Conservation (phyloP, 371 early-diverging fungal genomes). For the Chytridium lagenaria region DNA sequence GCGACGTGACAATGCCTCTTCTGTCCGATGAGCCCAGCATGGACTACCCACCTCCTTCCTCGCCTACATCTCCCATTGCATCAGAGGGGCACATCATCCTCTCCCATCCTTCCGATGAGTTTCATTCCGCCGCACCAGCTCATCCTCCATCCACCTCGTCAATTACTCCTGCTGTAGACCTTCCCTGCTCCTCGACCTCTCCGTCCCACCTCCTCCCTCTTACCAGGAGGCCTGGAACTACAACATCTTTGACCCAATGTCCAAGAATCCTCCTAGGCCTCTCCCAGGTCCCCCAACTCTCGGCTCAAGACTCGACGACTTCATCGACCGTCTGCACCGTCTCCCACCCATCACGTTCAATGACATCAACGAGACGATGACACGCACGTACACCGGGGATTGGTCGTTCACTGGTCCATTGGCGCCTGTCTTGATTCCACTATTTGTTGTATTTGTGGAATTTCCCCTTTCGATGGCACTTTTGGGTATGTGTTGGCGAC, state of each 20-base stretch:
- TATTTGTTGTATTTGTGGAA: constrained; percentile 9
- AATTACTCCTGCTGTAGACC: too few relatives aligned
- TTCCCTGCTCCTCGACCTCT: too few relatives aligned
- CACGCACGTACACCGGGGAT: not conserved
- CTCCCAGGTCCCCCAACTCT: not conserved
- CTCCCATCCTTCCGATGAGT: too few relatives aligned
- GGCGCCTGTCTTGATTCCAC: constrained; percentile 7
- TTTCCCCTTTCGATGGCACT: not conserved
- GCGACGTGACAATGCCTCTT: too few relatives aligned
- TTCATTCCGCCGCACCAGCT: too few relatives aligned
- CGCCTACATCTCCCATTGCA: too few relatives aligned
- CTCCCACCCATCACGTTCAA: not conserved
- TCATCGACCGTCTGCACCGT: constrained; percentile 1
- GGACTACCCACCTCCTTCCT: too few relatives aligned
- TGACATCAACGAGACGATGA: not conserved
- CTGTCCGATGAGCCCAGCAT: too few relatives aligned
- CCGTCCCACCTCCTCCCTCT: not conserved
- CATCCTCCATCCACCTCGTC: too few relatives aligned
- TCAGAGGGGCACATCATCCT: too few relatives aligned
- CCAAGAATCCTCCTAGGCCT: not conserved
- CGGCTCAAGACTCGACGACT: not conserved
- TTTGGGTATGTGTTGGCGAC: constrained; percentile 7
- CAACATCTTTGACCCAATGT: not conserved
- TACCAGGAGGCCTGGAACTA: not conserved
- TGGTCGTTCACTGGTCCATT: constrained; percentile 15